These are phyloP conservation scores for Scheffersomyces amazonensis DNA, from an alignment of 805 yeast genomes.

Conservation along the genomic window DNA sequence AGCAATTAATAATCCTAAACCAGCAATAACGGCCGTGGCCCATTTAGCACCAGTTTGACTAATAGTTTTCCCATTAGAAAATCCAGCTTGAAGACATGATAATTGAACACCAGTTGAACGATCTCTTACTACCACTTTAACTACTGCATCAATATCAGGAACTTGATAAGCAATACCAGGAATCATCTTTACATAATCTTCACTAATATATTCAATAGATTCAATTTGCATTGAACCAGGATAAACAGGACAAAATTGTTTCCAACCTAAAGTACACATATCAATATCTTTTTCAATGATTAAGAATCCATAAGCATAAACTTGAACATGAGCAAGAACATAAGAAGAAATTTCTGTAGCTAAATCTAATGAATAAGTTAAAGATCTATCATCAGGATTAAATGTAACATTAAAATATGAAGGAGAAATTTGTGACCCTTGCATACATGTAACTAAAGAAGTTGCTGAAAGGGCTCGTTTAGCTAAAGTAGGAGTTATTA, in stretches of 20 bases:
- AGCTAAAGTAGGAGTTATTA: slow-evolving; percentile 9
- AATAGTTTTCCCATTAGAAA: slow-evolving; percentile 77
- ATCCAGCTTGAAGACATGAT: slow-evolving; percentile 75
- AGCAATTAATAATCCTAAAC: slow-evolving; percentile 80
- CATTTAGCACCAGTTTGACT: slow-evolving; percentile 80
- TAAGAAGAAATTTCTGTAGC: slow-evolving; percentile 65
- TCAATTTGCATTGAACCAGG: slow-evolving; percentile 81
- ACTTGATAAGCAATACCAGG: slow-evolving; percentile 87
- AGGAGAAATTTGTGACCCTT: slow-evolving; percentile 69
- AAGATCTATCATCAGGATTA: slow-evolving; percentile 65
- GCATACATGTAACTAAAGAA: slow-evolving; percentile 86
- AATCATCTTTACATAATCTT: slow-evolving; percentile 49
- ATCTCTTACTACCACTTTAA: slow-evolving; percentile 50
- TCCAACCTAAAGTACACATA: slow-evolving; percentile 68
- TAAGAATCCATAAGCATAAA: slow-evolving; percentile 83
- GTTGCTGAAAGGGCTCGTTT: slow-evolving; percentile 48
- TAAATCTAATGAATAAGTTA: slow-evolving; percentile 68
- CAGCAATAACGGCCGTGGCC: slow-evolving; percentile 91
- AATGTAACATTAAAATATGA: slow-evolving; percentile 71
- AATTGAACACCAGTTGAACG: slow-evolving; percentile 40
- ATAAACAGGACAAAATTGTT: slow-evolving; percentile 84
- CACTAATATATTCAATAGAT: slow-evolving; percentile 58
- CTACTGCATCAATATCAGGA: slow-evolving; percentile 84
- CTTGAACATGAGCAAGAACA: slow-evolving; percentile 65
- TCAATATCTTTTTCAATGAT: slow-evolving; percentile 58